Percentiles rank a stretch among this genome's conserved stretches.
phyloP scores from a whole-genome alignment of 495 filamentous ascomycete species.

The Talaromyces adpressus region DNA sequence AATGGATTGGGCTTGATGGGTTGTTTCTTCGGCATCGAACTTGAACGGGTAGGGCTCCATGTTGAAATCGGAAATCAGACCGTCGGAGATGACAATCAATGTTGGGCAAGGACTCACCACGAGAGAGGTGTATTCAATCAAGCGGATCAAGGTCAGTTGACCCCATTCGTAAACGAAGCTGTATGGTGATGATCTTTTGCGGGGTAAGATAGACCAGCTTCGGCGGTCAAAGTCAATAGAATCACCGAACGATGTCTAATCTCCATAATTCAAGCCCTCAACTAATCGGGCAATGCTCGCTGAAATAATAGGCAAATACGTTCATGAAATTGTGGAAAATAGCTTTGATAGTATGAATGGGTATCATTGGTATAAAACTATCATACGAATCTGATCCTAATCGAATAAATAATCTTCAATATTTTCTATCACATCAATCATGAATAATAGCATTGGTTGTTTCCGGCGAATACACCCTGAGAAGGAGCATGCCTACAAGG shows the following conservation, averaged over 20 bases:
- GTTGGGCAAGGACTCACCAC: not conserved
- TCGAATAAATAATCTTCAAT: not conserved
- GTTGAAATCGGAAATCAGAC: not conserved
- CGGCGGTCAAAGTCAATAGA: too few species aligned
- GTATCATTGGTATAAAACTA: not conserved
- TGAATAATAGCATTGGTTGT: not conserved
- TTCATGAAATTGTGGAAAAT: not conserved
- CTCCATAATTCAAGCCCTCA: too few species aligned
- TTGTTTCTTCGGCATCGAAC: conserved; percentile 12
- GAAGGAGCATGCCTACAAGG: not conserved
- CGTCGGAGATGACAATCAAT: not conserved
- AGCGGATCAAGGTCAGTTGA: too few species aligned
- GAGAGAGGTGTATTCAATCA: not conserved
- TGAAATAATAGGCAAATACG: too few species aligned
- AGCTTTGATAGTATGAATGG: not conserved
- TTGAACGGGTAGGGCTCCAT: conserved; percentile 28
- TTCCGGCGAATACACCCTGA: too few species aligned
- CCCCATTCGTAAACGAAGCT: not conserved
- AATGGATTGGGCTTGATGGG: conserved; percentile 10
- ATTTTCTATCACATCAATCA: not conserved
- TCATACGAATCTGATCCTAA: not conserved
- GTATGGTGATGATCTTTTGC: not conserved
- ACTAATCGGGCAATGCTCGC: too few species aligned
- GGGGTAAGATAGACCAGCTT: not conserved
- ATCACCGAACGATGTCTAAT: not conserved